Evolutionary conservation across 164 flowering plant genomes (phyloP).

Genomic region (Tinospora cordifolia): DNA sequence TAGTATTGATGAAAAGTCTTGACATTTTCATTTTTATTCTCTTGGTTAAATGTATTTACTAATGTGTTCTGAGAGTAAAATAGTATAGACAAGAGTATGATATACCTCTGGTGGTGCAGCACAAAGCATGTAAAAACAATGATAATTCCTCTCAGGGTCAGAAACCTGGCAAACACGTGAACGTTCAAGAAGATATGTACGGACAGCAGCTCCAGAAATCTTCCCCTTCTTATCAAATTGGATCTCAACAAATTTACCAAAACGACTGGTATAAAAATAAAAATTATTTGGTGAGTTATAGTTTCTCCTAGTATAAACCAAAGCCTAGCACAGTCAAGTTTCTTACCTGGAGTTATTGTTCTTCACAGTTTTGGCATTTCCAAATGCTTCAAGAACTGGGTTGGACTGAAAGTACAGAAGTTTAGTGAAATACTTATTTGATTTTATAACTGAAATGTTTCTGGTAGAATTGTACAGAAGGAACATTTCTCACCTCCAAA

Average conservation of each 20-base stretch:
- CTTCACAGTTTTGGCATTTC: slow-evolving; percentile 77
- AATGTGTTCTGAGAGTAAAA: not conserved
- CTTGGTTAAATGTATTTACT: not conserved
- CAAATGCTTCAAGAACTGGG: slow-evolving; percentile 87
- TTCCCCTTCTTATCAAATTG: slow-evolving; percentile 71
- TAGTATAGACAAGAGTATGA: not conserved
- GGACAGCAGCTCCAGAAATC: slow-evolving; percentile 80
- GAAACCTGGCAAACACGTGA: slow-evolving; percentile 83
- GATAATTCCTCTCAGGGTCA: slow-evolving; percentile 79
- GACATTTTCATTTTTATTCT: not conserved
- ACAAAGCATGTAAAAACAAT: slow-evolving; percentile 86
- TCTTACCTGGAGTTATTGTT: slow-evolving; percentile 82
- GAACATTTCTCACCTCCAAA: slow-evolving; percentile 46
- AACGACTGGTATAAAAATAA: slow-evolving; percentile 49
- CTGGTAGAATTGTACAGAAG: not conserved
- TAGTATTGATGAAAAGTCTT: not conserved
- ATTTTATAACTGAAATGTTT: not conserved
- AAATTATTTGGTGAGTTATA: slow-evolving; percentile 14
- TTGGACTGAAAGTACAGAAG: slow-evolving; percentile 48
- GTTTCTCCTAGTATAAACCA: slow-evolving; percentile 1
- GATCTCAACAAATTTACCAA: slow-evolving; percentile 86
- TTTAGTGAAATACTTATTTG: not conserved
- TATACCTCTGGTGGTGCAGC: slow-evolving; percentile 79
- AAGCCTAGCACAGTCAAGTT: not conserved
- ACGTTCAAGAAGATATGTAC: slow-evolving; percentile 78